Base-by-base conservation (phyloP, 768 basidiomycete species). In the Neoboletus subvelutipes region DNA sequence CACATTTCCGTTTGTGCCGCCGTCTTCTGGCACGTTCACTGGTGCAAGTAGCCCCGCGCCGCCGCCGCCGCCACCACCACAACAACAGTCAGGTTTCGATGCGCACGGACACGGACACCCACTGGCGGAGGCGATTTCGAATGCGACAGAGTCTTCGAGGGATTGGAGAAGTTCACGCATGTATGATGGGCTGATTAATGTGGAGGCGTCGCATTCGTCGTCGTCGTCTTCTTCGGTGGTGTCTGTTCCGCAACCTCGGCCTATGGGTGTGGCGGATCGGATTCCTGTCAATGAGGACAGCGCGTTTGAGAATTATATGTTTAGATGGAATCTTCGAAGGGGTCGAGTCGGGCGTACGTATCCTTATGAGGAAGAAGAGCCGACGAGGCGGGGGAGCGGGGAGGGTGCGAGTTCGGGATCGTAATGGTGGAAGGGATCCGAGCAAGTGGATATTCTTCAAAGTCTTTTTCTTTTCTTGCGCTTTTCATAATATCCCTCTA, bases 231-330 rank as follows among this genome's bases (percentile, higher is more conserved):
- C 55, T 1, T 66, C 63, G 1, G 37, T 46, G 45, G n/a, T 39
- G 10, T 52, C 66, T 13, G 31, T 31, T 2, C 17, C 63, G 26
- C 49, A 24, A 18, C 18, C 59, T 10, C 59, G 55, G 8, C 66
- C 66, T 2, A 46, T 53, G 50, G 52, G 64, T 11, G 36, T 69
- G 20, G 29, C 54, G 50, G 57, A 46, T 17, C 67, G 67, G 20
- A 39, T 69, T 45, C 67, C 65, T 0, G 45, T 66, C 9, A 59
- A 67, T 0, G 67, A 69, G 33, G 66, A 67, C 7, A 36, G 42
- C 11, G 7, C 40, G 43, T 59, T 62, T 20, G 66, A 68, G 2
- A 66, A 67, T 0, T 48, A 39, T 24, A 36, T 54, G 50, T 60
- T 63, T 56, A 58, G 60, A 17, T 66, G 65, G 65, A 18, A 31